A percentile compares a stretch with the other conserved stretches of the same genome.
Evolutionary conservation across 352 stramenopile genomes (phyloP).

Genomic region (Phytopythium sindhum): DNA sequence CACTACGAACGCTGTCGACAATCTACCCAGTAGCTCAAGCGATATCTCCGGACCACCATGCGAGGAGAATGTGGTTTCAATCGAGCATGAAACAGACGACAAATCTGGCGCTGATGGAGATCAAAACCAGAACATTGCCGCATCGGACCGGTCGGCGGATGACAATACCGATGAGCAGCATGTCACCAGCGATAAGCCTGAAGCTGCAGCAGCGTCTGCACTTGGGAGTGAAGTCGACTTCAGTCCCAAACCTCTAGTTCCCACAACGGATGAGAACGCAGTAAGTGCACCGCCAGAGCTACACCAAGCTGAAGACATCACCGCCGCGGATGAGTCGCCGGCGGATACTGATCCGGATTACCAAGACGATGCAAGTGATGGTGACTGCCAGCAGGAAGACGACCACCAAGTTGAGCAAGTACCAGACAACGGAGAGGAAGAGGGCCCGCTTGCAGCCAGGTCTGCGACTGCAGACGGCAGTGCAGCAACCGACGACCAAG

Average conservation of each 20-base stretch:
- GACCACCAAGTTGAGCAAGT: background rate
- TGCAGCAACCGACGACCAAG: conserved; percentile 1
- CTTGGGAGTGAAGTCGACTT: background rate
- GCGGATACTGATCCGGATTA: background rate
- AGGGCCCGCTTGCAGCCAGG: background rate
- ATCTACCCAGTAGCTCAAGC: background rate
- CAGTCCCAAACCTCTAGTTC: background rate
- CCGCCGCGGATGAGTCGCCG: background rate
- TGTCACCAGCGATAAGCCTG: background rate
- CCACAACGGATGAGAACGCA: background rate
- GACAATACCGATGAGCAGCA: background rate
- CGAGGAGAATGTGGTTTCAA: background rate
- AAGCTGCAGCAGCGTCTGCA: background rate
- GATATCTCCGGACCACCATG: background rate
- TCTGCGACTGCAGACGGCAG: background rate
- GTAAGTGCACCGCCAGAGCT: background rate
- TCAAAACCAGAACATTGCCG: background rate
- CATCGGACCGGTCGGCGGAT: background rate
- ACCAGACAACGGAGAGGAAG: background rate
- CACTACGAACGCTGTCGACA: background rate
- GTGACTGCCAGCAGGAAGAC: conserved; percentile 1
- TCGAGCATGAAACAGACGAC: background rate
- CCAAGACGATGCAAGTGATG: conserved; percentile 6
- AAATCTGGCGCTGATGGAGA: background rate
- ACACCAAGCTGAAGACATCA: background rate